Evolutionary conservation across 2,329 filamentous ascomycete genomes (phyloP).

Genomic region (Orbilia blumenaviensis): DNA sequence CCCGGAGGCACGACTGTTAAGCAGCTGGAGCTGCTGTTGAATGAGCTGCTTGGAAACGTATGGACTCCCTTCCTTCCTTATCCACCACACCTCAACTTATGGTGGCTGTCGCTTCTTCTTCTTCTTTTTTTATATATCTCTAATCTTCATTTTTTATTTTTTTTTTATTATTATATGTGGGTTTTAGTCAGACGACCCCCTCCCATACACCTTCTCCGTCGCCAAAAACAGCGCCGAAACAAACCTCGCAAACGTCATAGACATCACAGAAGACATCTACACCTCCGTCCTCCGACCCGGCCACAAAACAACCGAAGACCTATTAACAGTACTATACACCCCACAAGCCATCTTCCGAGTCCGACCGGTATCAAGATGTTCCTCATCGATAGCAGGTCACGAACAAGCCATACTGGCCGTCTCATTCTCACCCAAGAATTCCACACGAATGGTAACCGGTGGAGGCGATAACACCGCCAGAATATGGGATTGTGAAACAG

Average conservation of each 20-base stretch:
- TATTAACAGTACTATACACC: slow-evolving; percentile 71
- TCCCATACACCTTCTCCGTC: slow-evolving; percentile 58
- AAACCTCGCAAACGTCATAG: slow-evolving; percentile 56
- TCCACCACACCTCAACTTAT: neutral
- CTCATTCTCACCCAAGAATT: slow-evolving; percentile 42
- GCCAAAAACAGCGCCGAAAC: slow-evolving; percentile 55
- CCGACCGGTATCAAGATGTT: slow-evolving; percentile 87
- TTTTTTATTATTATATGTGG: no score
- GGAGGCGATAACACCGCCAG: slow-evolving; percentile 67
- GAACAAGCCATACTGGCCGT: slow-evolving; percentile 48
- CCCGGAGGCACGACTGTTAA: slow-evolving; percentile 57
- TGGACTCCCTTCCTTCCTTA: neutral
- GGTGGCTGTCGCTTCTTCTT: neutral
- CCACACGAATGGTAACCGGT: slow-evolving; percentile 65
- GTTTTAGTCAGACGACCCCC: slow-evolving; percentile 57
- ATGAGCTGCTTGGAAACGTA: slow-evolving; percentile 57
- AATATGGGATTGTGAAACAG: slow-evolving; percentile 54
- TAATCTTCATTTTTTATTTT: no score
- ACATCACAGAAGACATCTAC: slow-evolving; percentile 58
- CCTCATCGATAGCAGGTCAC: slow-evolving; percentile 65
- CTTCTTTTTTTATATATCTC: neutral
- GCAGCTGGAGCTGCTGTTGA: slow-evolving; percentile 57
- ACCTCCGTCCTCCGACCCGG: slow-evolving; percentile 60
- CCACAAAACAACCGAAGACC: slow-evolving; percentile 69
- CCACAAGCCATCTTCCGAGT: slow-evolving; percentile 95